Base-by-base conservation (phyloP, 192 early-diverging fungal species). In the Gamsiella multidivaricata region DNA sequence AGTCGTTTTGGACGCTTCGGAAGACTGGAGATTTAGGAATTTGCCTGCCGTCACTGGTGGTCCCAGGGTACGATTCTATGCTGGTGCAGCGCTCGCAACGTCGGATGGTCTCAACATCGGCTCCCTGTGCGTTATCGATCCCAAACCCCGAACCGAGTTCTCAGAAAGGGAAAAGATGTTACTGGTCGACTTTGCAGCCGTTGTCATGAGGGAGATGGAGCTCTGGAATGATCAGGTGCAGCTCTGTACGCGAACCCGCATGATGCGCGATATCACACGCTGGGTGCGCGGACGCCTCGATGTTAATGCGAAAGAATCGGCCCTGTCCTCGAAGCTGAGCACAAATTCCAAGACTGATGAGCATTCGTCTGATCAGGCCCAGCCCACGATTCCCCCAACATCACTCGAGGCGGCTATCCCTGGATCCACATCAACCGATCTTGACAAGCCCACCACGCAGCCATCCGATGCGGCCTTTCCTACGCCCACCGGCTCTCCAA, bases 21-120 rank as follows among this genome's bases (percentile, higher is more conserved):
- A 67, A 18, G 85, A 87, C 64, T 87, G 85, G 85, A 66, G 85
- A 31, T 87, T 87, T 46, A 45, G 60, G 3, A 74, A 74, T n/a
- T 70, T 86, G 29, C 85, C 85, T 14, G 60, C 64, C 39, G 83
- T 86, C 1, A 34, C 31, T 23, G 61, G 55, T 43, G 51, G 50
- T 32, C 81, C 83, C 8, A 61, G 53, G 23, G 61, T 86, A n/a
- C 76, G 84, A 33, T 86, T 86, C 57, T 86, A 86, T 56, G 83
- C 84, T 3, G 81, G 82, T 20, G 79, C 83, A 22, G 36, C 81
- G 12, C 68, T 85, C 32, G 43, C 65, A 12, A 83, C 82, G 3
- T 52, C 79, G 28, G 80, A 79, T 18, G 83, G 83, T 23, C 42
- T 64, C 50, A 81, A 72, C 31, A 51, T 84, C 31, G 86, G 86